Conservation (phyloP, 257 asterid genomes). For the Mentha longifolia region DNA sequence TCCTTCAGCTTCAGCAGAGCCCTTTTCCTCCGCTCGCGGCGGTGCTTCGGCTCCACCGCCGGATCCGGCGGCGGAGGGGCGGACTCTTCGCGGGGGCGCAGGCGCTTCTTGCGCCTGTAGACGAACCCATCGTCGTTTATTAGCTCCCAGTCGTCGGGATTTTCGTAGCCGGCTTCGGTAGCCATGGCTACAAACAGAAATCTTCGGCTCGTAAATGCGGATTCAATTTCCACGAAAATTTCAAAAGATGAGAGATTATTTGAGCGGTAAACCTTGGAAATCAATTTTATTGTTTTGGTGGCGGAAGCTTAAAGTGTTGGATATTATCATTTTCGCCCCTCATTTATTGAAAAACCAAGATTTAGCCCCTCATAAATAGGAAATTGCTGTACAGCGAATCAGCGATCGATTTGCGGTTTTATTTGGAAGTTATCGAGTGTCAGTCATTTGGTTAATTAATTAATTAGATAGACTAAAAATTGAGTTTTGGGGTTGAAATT, state of each 20-base stretch:
- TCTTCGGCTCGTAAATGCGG: slow-evolving; percentile 10
- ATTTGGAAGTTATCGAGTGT: too few relatives aligned
- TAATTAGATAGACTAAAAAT: too few relatives aligned
- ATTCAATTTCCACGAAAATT: slow-evolving; percentile 23
- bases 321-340: slow-evolving; percentile 27
- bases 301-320: not conserved
- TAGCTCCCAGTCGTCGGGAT: slow-evolving; percentile 70
- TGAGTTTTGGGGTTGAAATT: too few relatives aligned
- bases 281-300: slow-evolving; percentile 12
- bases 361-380: not conserved
- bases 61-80: slow-evolving; percentile 62
- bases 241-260: slow-evolving; percentile 34
- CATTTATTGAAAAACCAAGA: not conserved
- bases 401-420: too few relatives aligned
- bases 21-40: slow-evolving; percentile 57
- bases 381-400: not conserved
- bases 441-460: too few relatives aligned
- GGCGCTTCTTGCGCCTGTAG: slow-evolving; percentile 70
- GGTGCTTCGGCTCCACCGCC: slow-evolving; percentile 55
- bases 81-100: slow-evolving; percentile 42
- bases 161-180: slow-evolving; percentile 35
- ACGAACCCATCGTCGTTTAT: slow-evolving; percentile 71
- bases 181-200: slow-evolving; percentile 52
- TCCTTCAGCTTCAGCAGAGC: slow-evolving; percentile 62
- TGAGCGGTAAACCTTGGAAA: slow-evolving; percentile 39